Evolutionary conservation across 2,329 filamentous ascomycete species (phyloP), one percentile per base, ranked within the genome.

Genomic region (Penicillium rolfsii): DNA sequence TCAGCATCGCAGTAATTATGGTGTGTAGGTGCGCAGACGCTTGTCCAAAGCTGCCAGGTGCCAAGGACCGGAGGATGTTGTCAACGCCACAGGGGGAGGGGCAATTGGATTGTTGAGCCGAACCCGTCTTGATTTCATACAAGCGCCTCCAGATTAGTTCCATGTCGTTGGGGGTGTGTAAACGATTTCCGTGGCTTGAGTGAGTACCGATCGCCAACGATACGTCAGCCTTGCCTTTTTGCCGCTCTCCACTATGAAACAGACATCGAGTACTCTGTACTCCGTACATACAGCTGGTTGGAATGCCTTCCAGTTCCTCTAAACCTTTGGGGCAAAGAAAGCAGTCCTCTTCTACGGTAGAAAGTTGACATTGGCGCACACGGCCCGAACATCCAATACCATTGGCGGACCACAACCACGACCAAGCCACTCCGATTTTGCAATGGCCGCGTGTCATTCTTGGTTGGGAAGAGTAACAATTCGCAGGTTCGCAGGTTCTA

Each of bases 361-460:
- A n/a, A 30, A 8, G 14, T 48, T 30, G 26, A 48, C 24, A 48
- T 33, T 9, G n/a, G n/a, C 7, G 28, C 46, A 22, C 46, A 50
- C 35, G 28, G 28, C 9, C 46, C 12, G 46, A 14, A 19, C 4
- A 14, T 12, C 12, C 46, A 14, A 33, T 22, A 16, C n/a, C n/a
- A 50, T 50, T 35, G 46, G 46, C 28, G 46, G 46, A 19, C n/a
- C 16, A 14, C 11, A 9, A 28, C 43, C 24, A 46, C 33, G 12
- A 4, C 46, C 28, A 4, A 50, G 46, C 46, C 28, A 33, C 46
- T 9, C 22, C n/a, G 4, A 50, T 19, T 50, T 50, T 9, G 46
- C 46, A 50, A 28, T 33, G 46, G 46, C 46, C 46, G 46, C 46
- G 46, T 33, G 28, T 33, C 46, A 35, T 50, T 33, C 46, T 50